Conservation (phyloP, 768 basidiomycete species). For the Amanita inopinata region DNA sequence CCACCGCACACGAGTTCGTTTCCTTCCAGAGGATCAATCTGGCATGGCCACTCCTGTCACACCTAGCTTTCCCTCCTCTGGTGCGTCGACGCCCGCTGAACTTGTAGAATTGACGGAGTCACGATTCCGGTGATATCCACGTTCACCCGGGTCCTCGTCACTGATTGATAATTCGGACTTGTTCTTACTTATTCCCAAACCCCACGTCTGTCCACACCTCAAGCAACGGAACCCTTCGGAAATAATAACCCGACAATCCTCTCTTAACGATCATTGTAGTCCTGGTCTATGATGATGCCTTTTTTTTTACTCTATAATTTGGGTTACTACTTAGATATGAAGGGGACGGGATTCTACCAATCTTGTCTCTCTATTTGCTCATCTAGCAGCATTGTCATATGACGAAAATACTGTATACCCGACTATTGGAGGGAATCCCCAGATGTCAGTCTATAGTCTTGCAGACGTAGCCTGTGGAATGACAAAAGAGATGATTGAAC, state of each 20-base stretch:
- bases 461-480: constrained; percentile 40
- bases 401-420: constrained; percentile 8
- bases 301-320: background rate
- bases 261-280: constrained; percentile 3
- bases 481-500: constrained; percentile 6
- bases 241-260: background rate
- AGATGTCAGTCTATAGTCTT: constrained; percentile 35
- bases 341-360: background rate
- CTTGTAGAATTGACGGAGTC: constrained; percentile 10
- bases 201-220: background rate
- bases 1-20: constrained; percentile 75
- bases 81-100: constrained; percentile 29
- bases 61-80: constrained; percentile 46
- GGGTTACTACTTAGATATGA: constrained; percentile 4
- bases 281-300: constrained; percentile 7
- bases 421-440: constrained; percentile 7
- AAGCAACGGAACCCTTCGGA: constrained; percentile 1
- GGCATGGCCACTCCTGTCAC: constrained; percentile 60
- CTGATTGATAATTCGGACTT: background rate
- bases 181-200: background rate
- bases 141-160: constrained; percentile 43
- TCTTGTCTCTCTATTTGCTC: constrained; percentile 5
- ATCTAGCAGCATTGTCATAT: constrained; percentile 6
- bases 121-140: constrained; percentile 21
- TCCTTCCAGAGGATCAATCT: constrained; percentile 57